Percentiles rank a stretch among this genome's conserved stretches.
Evolutionary conservation across 306 rosid genomes (phyloP).

Genomic region (Trifolium repens): DNA sequence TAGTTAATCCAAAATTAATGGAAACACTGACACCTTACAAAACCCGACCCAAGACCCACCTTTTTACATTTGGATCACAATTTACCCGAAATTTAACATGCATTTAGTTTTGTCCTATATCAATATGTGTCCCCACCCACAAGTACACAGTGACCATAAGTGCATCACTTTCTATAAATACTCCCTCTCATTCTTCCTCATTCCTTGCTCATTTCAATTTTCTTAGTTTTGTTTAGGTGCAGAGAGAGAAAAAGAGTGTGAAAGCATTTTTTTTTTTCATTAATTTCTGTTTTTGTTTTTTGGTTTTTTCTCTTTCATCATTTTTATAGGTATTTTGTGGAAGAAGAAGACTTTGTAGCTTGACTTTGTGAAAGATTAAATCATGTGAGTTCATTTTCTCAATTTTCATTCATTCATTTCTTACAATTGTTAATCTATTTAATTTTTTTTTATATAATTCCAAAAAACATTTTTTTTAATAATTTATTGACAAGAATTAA

Average conservation of each 20-base stretch:
- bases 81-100: slow-evolving; percentile 46
- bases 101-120: slow-evolving; percentile 42
- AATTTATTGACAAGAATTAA: not conserved
- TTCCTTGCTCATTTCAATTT: slow-evolving; percentile 30
- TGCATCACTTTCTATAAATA: slow-evolving; percentile 55
- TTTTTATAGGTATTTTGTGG: slow-evolving; percentile 42
- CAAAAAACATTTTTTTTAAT: not conserved
- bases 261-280: slow-evolving; percentile 5
- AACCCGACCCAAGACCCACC: slow-evolving; percentile 33
- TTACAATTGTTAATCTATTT: not conserved
- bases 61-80: slow-evolving; percentile 37
- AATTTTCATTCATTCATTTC: slow-evolving; percentile 19
- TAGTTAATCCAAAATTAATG: slow-evolving; percentile 49
- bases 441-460: not conserved
- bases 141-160: slow-evolving; percentile 40
- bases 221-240: slow-evolving; percentile 31
- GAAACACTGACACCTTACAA: slow-evolving; percentile 26
- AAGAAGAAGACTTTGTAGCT: slow-evolving; percentile 41
- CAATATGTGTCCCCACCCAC: slow-evolving; percentile 45
- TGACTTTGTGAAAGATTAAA: slow-evolving; percentile 33
- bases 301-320: slow-evolving; percentile 22
- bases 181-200: slow-evolving; percentile 14
- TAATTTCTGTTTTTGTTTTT: not conserved
- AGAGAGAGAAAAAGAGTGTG: slow-evolving; percentile 41
- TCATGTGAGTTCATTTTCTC: slow-evolving; percentile 47